Percentiles rank a stretch among this genome's conserved stretches.
Evolutionary conservation across 208 protist species (phyloP).

Genomic region (Porcisia hertigi): DNA sequence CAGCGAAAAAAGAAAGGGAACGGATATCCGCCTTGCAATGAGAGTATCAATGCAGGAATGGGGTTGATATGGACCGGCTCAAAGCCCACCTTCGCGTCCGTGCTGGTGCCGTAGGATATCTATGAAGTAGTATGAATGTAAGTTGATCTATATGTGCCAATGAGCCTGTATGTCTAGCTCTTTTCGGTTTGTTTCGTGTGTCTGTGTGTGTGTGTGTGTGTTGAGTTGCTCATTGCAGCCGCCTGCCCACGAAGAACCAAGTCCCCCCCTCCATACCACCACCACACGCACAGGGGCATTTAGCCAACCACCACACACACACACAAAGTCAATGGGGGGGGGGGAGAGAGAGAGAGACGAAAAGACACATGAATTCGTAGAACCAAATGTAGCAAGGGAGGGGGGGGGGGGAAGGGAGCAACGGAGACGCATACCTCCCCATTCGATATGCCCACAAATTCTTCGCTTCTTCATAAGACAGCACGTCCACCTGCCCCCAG

Average conservation of each 20-base stretch:
- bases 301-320: no score
- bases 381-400: no score
- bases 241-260: not conserved
- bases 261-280: not conserved
- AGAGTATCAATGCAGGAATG: not conserved
- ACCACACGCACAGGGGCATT: not conserved
- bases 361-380: no score
- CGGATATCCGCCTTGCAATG: not conserved
- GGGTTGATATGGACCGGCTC: not conserved
- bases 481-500: no score
- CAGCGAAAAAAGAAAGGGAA: not conserved
- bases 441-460: no score
- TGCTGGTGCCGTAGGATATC: not conserved
- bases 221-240: no score
- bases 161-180: not conserved
- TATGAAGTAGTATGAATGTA: not conserved
- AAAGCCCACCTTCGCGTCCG: not conserved
- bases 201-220: not conserved
- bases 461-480: no score
- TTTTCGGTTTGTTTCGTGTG: not conserved
- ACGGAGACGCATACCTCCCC: no score
- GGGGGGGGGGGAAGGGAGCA: no score
- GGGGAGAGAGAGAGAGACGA: no score
- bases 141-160: not conserved
- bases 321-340: no score